Evolutionary conservation across 257 asterid species (phyloP).

Genomic region (Agastache rugosa): DNA sequence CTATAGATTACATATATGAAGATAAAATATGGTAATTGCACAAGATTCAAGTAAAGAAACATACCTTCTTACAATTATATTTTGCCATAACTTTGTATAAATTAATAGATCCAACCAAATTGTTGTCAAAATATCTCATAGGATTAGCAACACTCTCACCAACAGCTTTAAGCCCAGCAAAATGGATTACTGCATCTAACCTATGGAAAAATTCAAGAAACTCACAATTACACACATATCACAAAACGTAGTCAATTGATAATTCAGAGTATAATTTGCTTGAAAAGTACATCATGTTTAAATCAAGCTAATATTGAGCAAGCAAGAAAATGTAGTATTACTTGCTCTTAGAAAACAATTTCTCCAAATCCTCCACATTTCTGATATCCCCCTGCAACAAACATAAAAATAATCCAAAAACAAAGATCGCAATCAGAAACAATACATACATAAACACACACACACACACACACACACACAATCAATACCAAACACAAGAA

Average conservation of each 20-base stretch:
- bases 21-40: background rate
- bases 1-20: constrained; percentile 11
- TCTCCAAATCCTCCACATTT: constrained; percentile 85
- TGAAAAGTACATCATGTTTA: background rate
- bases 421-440: background rate
- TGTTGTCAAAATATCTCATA: constrained; percentile 84
- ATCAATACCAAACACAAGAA: background rate
- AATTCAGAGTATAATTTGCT: background rate
- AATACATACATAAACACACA: background rate
- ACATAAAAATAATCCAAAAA: background rate
- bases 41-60: constrained; percentile 12
- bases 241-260: background rate
- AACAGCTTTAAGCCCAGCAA: constrained; percentile 98
- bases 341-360: constrained; percentile 68
- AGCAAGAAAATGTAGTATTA: constrained; percentile 32
- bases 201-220: constrained; percentile 39
- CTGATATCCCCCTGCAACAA: constrained; percentile 93
- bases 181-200: constrained; percentile 90
- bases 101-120: constrained; percentile 80
- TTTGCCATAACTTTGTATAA: constrained; percentile 78
- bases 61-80: constrained; percentile 91
- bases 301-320: background rate
- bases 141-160: constrained; percentile 95
- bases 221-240: background rate
- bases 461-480: background rate